A percentile compares a stretch with the other conserved stretches of the same genome.
These are phyloP conservation scores for Ceratocystis colombiana DNA, from an alignment of 2,329 filamentous ascomycete species.

Conservation along the genomic window DNA sequence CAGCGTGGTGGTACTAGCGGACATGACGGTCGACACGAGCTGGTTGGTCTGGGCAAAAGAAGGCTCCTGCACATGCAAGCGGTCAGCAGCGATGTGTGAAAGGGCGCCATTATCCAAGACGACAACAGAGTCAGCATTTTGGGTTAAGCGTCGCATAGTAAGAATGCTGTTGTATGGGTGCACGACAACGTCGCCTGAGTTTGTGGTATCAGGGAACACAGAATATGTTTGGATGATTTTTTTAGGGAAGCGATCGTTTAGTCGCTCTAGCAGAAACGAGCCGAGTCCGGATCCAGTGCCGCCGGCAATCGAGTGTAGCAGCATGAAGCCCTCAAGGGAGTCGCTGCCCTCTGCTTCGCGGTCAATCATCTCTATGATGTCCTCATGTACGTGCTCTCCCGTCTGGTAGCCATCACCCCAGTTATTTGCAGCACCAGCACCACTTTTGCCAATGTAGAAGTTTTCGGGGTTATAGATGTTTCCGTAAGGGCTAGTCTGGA, in stretches of 20 bases:
- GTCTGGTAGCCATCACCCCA: slow-evolving; percentile 96
- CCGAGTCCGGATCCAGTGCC: slow-evolving; percentile 94
- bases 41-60: slow-evolving; percentile 98
- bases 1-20: slow-evolving; percentile 88
- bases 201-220: slow-evolving; percentile 90
- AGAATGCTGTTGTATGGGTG: slow-evolving; percentile 97
- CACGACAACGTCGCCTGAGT: slow-evolving; percentile 81
- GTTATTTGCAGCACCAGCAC: slow-evolving; percentile 90
- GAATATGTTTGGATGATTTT: slow-evolving; percentile 99
- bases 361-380: slow-evolving; percentile 99
- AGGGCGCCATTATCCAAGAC: slow-evolving; percentile 94
- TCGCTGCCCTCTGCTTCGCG: slow-evolving; percentile 96
- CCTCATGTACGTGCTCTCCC: slow-evolving; percentile 83
- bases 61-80: slow-evolving; percentile 87
- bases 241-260: slow-evolving; percentile 97
- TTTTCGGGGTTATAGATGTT: slow-evolving; percentile 99
- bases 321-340: slow-evolving; percentile 97
- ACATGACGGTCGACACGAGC: slow-evolving; percentile 95
- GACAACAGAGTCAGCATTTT: slow-evolving; percentile 95
- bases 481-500: slow-evolving; percentile 86
- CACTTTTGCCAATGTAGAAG: slow-evolving; percentile 92
- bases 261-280: slow-evolving; percentile 83
- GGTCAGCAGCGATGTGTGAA: slow-evolving; percentile 85
- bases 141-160: slow-evolving; percentile 78
- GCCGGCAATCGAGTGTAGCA: slow-evolving; percentile 94